Base-by-base conservation (phyloP, 306 rosid genomes). In the Hippophae tibetana region DNA sequence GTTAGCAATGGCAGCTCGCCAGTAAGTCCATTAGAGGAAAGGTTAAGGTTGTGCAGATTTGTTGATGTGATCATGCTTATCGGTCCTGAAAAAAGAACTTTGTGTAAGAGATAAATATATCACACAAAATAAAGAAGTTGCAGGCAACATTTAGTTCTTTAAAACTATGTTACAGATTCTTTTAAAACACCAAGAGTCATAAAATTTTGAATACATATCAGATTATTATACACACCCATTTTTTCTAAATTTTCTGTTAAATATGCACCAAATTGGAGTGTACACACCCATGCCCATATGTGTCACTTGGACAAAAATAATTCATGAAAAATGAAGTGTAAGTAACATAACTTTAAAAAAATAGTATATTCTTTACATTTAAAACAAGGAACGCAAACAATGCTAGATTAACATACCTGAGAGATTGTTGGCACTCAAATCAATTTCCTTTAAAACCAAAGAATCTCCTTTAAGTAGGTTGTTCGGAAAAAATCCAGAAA, bases 361-460 rank as follows among this genome's bases (percentile, higher is more conserved):
- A 31, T 58, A 63, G 52, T 52, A 52, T 27, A 59, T 41, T 42
- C 45, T 49, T 62, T 18, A 10, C 42, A 43, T 12, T 55, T 14
- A 47, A 47, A 66, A 43, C 5, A 65, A 23, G 13, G 56, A 11
- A 11, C 6, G 40, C 40, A 13, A 61, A 18, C 26, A 46, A 10
- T 26, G 8, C 26, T 7, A 53, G 51, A 13, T 13, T 10, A 69
- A 53, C 38, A 41, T 80, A 92, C 99, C 99, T 78, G 99, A 78
- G 64, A 93, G 95, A 65, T 93, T 86, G 79, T 93, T 93, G 82
- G 76, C 95, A 62, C 99, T 93, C 90, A 93, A 81, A 82, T 93
- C 99, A 43, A 93, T 76, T 64, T 93, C 97, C 44, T 63, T 77
- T 57, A 89, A 71, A 59, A 88, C 95, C 67, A 82, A 72, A 70